Evolutionary conservation across 106 monocot genomes (phyloP).

Genomic region (Agapanthus africanus): DNA sequence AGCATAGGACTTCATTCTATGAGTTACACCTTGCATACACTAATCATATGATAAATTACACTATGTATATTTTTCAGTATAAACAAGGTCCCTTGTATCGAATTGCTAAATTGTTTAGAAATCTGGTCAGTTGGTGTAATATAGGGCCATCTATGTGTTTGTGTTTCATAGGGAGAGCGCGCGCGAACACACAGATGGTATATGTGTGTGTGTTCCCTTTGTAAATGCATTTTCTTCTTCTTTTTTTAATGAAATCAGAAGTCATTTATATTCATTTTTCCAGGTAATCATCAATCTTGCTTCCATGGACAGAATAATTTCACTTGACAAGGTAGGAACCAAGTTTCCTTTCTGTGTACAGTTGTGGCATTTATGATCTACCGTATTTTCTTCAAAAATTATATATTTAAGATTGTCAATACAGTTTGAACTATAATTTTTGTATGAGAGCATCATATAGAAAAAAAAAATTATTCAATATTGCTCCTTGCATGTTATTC

Average conservation of each 20-base stretch:
- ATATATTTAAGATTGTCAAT: background rate
- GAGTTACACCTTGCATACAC: too few species aligned
- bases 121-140: background rate
- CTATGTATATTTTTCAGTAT: too few species aligned
- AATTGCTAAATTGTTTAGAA: background rate
- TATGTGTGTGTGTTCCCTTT: background rate
- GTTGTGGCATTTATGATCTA: background rate
- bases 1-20: too few species aligned
- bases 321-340: slow-evolving; percentile 71
- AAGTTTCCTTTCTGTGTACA: background rate
- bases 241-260: background rate
- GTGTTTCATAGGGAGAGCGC: background rate
- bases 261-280: slow-evolving; percentile 5
- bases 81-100: too few species aligned
- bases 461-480: too few species aligned
- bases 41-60: background rate
- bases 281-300: slow-evolving; percentile 78
- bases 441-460: background rate
- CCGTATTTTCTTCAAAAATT: background rate
- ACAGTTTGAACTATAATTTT: background rate
- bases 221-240: background rate
- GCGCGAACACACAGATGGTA: background rate
- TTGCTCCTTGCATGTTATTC: too few species aligned
- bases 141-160: background rate
- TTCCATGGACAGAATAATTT: slow-evolving; percentile 81